A percentile compares a stretch with the other conserved stretches of the same genome.
Evolutionary conservation across 805 yeast genomes (phyloP).

Genomic region (Torulaspora indica): DNA sequence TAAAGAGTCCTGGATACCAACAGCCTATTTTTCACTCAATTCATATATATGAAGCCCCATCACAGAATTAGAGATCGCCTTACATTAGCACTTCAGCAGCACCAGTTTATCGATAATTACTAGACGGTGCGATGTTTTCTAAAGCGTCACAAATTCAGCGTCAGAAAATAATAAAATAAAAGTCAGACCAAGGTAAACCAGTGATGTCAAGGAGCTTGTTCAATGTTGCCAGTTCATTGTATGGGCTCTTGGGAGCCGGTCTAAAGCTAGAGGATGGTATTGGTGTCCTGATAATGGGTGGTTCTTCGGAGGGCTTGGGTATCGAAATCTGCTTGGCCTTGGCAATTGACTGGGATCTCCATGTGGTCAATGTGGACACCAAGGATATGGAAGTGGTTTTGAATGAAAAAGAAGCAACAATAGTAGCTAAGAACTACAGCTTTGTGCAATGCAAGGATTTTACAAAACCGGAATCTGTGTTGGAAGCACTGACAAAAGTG

Average conservation of each 20-base stretch:
- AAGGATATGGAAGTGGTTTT: conserved; percentile 3
- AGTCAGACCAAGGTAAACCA: not conserved
- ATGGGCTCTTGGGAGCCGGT: conserved; percentile 22
- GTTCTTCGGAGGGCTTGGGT: conserved; percentile 21
- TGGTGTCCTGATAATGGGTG: conserved; percentile 24
- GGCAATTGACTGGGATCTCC: conserved; percentile 4
- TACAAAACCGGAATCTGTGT: conserved; percentile 5
- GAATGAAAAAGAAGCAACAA: conserved; percentile 2
- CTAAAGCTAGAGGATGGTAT: conserved; percentile 9
- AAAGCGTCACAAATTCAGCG: conserved; percentile 1
- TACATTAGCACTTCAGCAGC: no score
- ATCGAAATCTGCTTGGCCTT: conserved; percentile 12
- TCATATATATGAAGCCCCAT: no score
- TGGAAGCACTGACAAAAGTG: conserved; percentile 10
- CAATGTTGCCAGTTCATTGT: conserved; percentile 13
- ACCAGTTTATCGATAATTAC: no score
- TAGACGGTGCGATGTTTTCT: not conserved
- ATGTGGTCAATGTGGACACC: conserved; percentile 21
- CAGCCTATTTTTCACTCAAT: no score
- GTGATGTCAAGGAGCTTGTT: conserved; percentile 7
- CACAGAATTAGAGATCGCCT: no score
- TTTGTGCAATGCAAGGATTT: conserved; percentile 15
- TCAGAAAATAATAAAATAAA: not conserved
- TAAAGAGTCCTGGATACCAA: no score
- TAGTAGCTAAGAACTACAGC: conserved; percentile 4